Percentiles rank a stretch among this genome's conserved stretches.
phyloP scores from a whole-genome alignment of 179 eudicot species.

The Silene noctiflora region DNA sequence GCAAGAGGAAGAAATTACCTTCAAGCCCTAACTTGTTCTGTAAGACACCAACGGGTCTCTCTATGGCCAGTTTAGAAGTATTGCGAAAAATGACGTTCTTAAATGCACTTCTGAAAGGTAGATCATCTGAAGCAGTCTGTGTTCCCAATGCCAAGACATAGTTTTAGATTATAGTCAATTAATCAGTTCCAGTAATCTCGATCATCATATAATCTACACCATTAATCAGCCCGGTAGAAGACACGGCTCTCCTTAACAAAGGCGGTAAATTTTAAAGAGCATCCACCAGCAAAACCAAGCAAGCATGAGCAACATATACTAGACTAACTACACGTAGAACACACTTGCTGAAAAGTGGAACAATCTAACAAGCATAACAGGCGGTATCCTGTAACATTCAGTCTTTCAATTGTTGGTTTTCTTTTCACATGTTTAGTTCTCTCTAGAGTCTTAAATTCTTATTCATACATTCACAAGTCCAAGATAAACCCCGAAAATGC shows the following conservation, averaged over 20 bases:
- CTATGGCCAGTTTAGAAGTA: slow-evolving; percentile 44
- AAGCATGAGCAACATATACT: background rate
- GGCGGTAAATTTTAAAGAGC: background rate
- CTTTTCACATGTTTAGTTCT: background rate
- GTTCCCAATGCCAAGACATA: slow-evolving; percentile 17
- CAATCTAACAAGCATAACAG: too few relatives aligned
- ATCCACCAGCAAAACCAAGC: background rate
- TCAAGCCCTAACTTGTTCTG: slow-evolving; percentile 49
- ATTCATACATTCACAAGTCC: background rate
- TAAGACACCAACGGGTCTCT: slow-evolving; percentile 54
- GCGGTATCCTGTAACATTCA: too few relatives aligned
- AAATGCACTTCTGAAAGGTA: slow-evolving; percentile 87
- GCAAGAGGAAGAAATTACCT: slow-evolving; percentile 39
- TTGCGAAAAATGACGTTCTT: slow-evolving; percentile 71
- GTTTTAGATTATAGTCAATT: background rate
- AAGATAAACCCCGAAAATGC: background rate
- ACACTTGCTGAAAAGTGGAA: too few relatives aligned
- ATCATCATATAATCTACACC: background rate
- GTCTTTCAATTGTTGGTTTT: background rate
- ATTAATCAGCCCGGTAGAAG: background rate
- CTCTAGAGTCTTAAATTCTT: background rate
- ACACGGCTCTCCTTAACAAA: too few relatives aligned
- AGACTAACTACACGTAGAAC: background rate
- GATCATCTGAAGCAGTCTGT: slow-evolving; percentile 82
- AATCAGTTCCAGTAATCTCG: background rate